phyloP scores from a whole-genome alignment of 2,329 filamentous ascomycete species.

The Graphilbum fragrans region DNA sequence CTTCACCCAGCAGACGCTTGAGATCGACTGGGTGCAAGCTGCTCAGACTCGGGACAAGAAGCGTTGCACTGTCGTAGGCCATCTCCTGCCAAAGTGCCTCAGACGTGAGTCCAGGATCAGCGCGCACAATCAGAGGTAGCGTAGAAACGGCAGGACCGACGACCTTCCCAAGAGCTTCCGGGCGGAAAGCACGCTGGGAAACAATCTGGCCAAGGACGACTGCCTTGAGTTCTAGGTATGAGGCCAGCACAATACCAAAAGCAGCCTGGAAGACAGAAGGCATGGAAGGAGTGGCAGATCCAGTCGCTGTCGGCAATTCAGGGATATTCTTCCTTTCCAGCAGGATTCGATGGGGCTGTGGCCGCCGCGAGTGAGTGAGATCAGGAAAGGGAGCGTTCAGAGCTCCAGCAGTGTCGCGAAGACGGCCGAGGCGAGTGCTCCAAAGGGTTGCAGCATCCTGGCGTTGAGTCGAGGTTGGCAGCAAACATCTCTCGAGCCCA shows the following conservation, averaged over 20 bases:
- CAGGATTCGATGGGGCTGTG: slow-evolving; percentile 7
- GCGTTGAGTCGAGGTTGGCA: slow-evolving; percentile 10
- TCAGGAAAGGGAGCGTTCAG: slow-evolving; percentile 13
- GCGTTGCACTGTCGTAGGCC: slow-evolving; percentile 5
- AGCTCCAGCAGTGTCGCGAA: slow-evolving; percentile 8
- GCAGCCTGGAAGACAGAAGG: slow-evolving; percentile 12
- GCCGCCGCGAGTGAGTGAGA: slow-evolving; percentile 13
- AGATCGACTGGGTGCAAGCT: slow-evolving; percentile 13
- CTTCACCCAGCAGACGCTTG: slow-evolving; percentile 12
- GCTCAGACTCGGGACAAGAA: slow-evolving; percentile 6
- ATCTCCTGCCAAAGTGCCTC: slow-evolving; percentile 10
- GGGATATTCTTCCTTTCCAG: slow-evolving; percentile 5
- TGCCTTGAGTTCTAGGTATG: slow-evolving; percentile 11
- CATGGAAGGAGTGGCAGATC: background rate
- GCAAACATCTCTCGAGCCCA: slow-evolving; percentile 12
- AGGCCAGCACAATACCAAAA: slow-evolving; percentile 13
- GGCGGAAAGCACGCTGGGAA: slow-evolving; percentile 13
- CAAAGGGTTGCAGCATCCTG: slow-evolving; percentile 10
- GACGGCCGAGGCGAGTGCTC: slow-evolving; percentile 7
- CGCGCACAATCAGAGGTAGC: slow-evolving; percentile 10
- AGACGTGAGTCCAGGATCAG: slow-evolving; percentile 5
- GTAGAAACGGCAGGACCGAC: slow-evolving; percentile 15
- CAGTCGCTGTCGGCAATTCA: background rate
- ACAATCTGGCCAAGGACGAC: slow-evolving; percentile 13
- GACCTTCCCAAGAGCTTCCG: slow-evolving; percentile 10